These are phyloP conservation scores for Fragilariopsis cylindrus DNA, from an alignment of 108 stramenopile species.

Conservation along the genomic window DNA sequence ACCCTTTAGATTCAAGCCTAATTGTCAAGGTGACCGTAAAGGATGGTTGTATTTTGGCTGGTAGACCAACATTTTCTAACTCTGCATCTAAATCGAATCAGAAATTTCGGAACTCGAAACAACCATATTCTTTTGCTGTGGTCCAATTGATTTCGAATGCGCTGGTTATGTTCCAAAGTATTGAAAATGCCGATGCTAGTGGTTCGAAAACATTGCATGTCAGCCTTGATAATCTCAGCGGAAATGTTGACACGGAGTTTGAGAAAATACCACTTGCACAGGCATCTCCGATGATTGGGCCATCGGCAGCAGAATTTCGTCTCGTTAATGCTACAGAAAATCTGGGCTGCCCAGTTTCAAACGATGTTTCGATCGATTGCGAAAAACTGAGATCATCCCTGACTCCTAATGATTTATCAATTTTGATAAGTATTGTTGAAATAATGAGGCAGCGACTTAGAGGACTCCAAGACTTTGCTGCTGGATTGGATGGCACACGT, in stretches of 20 bases:
- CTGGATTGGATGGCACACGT: not conserved
- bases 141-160: constrained; percentile 70
- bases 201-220: constrained; percentile 68
- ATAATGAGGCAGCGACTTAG: constrained; percentile 59
- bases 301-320: constrained; percentile 64
- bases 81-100: not conserved
- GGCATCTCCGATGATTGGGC: constrained; percentile 56
- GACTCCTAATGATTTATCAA: constrained; percentile 64
- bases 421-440: constrained; percentile 51
- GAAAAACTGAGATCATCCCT: constrained; percentile 51
- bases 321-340: constrained; percentile 63
- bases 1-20: constrained; percentile 61
- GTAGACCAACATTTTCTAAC: constrained; percentile 47
- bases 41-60: constrained; percentile 63
- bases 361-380: constrained; percentile 73
- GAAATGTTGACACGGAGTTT: constrained; percentile 58
- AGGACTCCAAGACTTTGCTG: constrained; percentile 16
- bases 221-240: constrained; percentile 69
- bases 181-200: constrained; percentile 68
- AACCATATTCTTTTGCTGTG: constrained; percentile 40
- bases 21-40: constrained; percentile 61
- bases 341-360: constrained; percentile 58
- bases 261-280: constrained; percentile 38
- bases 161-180: constrained; percentile 74
- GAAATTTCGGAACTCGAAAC: constrained; percentile 8